Evolutionary conservation across 2,329 filamentous ascomycete genomes (phyloP), one percentile per base, ranked within the genome.

Genomic region (Sclerotinia trifoliorum): DNA sequence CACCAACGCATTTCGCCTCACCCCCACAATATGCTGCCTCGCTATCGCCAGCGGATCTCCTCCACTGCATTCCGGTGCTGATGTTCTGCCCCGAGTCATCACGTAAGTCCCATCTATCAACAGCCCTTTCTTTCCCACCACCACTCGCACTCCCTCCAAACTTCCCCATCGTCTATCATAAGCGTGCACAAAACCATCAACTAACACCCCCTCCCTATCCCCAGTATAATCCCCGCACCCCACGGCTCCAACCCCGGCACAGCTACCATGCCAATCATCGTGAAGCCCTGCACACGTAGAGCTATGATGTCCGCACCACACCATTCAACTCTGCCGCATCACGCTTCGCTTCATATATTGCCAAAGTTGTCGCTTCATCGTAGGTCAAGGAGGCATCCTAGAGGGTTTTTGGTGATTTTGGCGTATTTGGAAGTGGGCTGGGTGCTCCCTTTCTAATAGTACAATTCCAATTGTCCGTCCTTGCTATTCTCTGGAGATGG

Each of bases 121-220:
- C 21, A 24, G 5, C 2, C 4, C 46, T 17, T 62, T 4, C 6
- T 10, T 4, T 48, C 19, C 13, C 2, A 21, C 1, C 10, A 4
- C 60, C 15, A 21, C 8, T 51, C 17, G 2, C 32, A 26, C 2
- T 13, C 32, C 15, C n/a, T 17, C 7, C 39, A 42, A 42, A 13
- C 39, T 42, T 42, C 4, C 15, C 39, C 15, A 13, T 13, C 13
- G 39, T 42, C 39, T 17, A 17, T 4, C 39, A 3, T 13, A 42
- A 42, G 13, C 39, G 19, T 5, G 1, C n/a, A 24, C 15, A 6
- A 42, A 39, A 11, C 1, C n/a, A 39, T 24, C 29, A 21, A 42
- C 46, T 26, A 21, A 42, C 1, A 51, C 5, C 0, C 15, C n/a
- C 2, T 26, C n/a, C 2, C 5, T 4, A 8, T 21, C 0, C 10